Percentiles rank a stretch among this genome's conserved stretches.
These are phyloP conservation scores for Saccharomyces hybrid DNA, from an alignment of 1,139 yeast genomes.

Conservation along the genomic window DNA sequence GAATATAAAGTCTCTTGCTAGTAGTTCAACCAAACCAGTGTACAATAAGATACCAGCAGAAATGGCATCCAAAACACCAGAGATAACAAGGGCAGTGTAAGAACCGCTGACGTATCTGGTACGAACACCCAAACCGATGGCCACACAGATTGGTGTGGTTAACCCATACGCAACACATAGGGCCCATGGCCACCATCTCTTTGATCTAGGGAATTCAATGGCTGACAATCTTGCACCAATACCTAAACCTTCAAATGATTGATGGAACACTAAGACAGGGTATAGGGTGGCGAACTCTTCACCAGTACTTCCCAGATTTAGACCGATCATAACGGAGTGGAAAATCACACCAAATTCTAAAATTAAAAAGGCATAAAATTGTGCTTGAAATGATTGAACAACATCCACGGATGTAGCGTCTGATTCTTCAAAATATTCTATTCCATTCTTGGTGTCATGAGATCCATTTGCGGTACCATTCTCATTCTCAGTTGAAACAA, in stretches of 20 bases:
- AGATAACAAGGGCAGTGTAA: conserved; percentile 56
- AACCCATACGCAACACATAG: conserved; percentile 54
- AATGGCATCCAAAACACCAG: conserved; percentile 74
- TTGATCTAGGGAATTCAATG: conserved; percentile 49
- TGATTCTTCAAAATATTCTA: neutral
- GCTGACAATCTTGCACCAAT: conserved; percentile 79
- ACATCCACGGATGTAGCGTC: conserved; percentile 18
- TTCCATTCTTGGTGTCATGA: neutral
- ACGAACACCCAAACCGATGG: conserved; percentile 81
- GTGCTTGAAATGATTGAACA: conserved; percentile 34
- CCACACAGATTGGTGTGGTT: conserved; percentile 80
- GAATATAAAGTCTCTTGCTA: conserved; percentile 83
- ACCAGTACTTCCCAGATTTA: conserved; percentile 66
- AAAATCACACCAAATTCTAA: conserved; percentile 75
- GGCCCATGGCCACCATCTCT: conserved; percentile 49
- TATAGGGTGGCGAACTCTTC: conserved; percentile 71
- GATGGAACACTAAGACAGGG: conserved; percentile 81
- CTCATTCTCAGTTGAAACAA: neutral
- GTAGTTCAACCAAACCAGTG: conserved; percentile 78
- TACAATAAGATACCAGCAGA: conserved; percentile 82
- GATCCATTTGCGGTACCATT: neutral
- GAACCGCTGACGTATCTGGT: conserved; percentile 58
- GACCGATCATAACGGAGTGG: conserved; percentile 76
- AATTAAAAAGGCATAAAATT: conserved; percentile 42
- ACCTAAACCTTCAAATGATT: conserved; percentile 88